phyloP scores from a whole-genome alignment of 2,329 filamentous ascomycete genomes.

The Dactylellina sp. region DNA sequence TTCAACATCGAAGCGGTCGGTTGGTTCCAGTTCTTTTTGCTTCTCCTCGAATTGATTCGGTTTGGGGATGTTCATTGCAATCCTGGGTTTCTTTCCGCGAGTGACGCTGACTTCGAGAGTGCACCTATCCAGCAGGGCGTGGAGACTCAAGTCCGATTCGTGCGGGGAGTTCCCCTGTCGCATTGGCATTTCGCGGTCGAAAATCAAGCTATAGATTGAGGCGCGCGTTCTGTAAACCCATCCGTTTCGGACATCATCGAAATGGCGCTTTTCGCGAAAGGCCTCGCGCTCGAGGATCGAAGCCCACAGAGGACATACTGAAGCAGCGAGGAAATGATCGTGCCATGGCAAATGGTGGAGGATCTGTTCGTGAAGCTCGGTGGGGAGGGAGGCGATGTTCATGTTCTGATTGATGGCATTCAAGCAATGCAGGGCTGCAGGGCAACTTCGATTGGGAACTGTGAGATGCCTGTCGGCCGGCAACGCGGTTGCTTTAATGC shows the following conservation, averaged over 20 bases:
- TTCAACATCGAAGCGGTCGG: background rate
- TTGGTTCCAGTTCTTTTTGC: background rate
- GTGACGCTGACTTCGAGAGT: constrained; percentile 17
- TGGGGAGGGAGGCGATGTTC: constrained; percentile 31
- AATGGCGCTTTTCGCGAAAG: constrained; percentile 36
- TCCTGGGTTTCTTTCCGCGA: background rate
- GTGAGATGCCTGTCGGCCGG: too few species aligned
- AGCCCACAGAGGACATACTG: constrained; percentile 22
- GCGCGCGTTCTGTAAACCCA: constrained; percentile 13
- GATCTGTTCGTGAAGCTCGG: constrained; percentile 42
- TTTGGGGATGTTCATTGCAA: constrained; percentile 29
- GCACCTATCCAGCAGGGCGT: constrained; percentile 23
- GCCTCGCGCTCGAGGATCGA: constrained; percentile 17
- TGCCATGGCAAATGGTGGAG: constrained; percentile 42
- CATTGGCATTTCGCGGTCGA: constrained; percentile 19
- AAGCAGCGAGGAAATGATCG: constrained; percentile 38
- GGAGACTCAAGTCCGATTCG: constrained; percentile 9
- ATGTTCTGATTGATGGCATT: constrained; percentile 13
- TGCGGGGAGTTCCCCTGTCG: background rate
- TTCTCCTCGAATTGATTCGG: background rate
- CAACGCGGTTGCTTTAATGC: too few species aligned
- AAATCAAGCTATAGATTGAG: constrained; percentile 7
- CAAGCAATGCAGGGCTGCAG: too few species aligned
- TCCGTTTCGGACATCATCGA: constrained; percentile 22
- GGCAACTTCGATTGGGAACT: background rate